Evolutionary conservation across 169 alveolate species (phyloP).

Genomic region (Besnoitia besnoiti): DNA sequence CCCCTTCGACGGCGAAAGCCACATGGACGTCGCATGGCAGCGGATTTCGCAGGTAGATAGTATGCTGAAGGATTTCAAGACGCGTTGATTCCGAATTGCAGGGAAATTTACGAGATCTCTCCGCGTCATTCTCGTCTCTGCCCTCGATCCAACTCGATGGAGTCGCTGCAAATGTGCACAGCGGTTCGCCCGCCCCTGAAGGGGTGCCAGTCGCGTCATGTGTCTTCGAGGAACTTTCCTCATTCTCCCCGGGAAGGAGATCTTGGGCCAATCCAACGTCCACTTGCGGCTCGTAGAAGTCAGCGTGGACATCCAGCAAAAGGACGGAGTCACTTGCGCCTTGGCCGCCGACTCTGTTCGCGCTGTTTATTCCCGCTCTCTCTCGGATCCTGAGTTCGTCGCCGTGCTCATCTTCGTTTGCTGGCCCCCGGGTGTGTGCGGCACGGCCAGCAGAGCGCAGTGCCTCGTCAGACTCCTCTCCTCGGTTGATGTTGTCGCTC

Average conservation of each 20-base stretch:
- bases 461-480: too few relatives aligned
- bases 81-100: background rate
- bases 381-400: too few relatives aligned
- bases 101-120: background rate
- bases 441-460: too few relatives aligned
- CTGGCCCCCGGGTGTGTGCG: too few relatives aligned
- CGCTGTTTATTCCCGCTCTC: too few relatives aligned
- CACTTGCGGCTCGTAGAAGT: background rate
- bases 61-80: background rate
- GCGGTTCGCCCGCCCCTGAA: background rate
- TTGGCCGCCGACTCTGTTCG: too few relatives aligned
- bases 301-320: background rate
- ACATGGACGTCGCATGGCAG: conserved; percentile 23
- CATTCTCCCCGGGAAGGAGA: background rate
- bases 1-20: background rate
- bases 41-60: background rate
- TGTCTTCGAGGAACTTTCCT: background rate
- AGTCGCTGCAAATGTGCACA: background rate
- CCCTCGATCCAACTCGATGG: background rate
- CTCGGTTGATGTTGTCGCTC: too few relatives aligned
- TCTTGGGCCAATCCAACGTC: background rate
- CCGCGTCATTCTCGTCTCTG: background rate
- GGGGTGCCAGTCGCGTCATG: background rate
- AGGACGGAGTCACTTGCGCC: background rate
- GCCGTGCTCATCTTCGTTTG: too few relatives aligned